Conservation (phyloP, 2,329 filamentous ascomycete species). For the Monosporascus cannonballus region DNA sequence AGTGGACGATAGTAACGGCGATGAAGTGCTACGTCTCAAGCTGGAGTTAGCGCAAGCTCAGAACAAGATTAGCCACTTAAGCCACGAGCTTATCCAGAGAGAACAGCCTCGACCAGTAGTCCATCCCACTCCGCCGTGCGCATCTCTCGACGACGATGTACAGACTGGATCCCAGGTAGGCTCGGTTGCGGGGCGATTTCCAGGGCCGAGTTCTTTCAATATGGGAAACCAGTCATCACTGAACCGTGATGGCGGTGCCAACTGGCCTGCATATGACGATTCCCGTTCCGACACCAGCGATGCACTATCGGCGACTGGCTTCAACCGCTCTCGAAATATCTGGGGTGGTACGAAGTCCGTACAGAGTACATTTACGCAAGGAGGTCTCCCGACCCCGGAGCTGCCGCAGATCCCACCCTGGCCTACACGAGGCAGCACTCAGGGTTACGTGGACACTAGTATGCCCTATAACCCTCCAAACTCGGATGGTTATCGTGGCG, state of each 20-base stretch:
- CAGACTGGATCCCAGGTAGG: conserved; percentile 13
- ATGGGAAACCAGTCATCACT: conserved; percentile 31
- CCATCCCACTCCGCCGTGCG: conserved; percentile 35
- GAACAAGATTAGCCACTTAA: conserved; percentile 63
- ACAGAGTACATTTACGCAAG: conserved; percentile 15
- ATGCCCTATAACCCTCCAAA: conserved; percentile 26
- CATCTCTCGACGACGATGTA: conserved; percentile 22
- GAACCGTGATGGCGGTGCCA: conserved; percentile 32
- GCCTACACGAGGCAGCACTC: conserved; percentile 36
- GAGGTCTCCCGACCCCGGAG: conserved; percentile 27
- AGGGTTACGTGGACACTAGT: conserved; percentile 34
- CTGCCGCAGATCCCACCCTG: conserved; percentile 37
- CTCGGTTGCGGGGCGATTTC: conserved; percentile 26
- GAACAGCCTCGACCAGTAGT: conserved; percentile 54
- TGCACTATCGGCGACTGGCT: conserved; percentile 41
- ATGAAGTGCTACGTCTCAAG: conserved; percentile 63
- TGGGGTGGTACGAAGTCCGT: conserved; percentile 46
- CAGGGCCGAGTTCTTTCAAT: conserved; percentile 16
- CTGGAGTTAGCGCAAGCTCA: conserved; percentile 66
- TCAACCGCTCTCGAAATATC: conserved; percentile 48
- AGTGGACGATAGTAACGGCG: conserved; percentile 38
- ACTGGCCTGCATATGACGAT: conserved; percentile 51
- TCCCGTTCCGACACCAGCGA: conserved; percentile 52
- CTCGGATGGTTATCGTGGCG: conserved; percentile 37
- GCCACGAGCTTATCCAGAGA: conserved; percentile 62